phyloP scores from a whole-genome alignment of 2,329 filamentous ascomycete genomes.

The Dactylellina drechsleri region DNA sequence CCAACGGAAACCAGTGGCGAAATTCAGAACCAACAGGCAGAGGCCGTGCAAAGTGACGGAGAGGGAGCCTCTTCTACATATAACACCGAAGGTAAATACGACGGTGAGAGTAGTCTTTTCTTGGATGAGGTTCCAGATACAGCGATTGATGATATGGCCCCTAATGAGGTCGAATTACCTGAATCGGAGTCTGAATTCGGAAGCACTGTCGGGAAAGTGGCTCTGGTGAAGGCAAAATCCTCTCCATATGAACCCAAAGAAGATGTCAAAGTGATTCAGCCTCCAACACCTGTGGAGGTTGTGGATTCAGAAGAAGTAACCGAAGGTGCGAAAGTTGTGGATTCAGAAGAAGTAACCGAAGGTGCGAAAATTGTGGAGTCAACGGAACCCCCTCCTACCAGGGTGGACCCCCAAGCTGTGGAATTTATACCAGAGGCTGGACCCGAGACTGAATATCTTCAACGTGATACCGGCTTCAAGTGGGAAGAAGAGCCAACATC shows the following conservation, averaged over 20 bases:
- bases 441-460: neutral
- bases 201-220: too few relatives aligned
- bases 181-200: too few relatives aligned
- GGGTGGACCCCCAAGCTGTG: neutral
- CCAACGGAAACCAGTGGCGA: slow-evolving; percentile 1
- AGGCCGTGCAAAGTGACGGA: neutral
- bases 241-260: too few relatives aligned
- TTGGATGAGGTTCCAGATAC: slow-evolving; percentile 9
- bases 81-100: slow-evolving; percentile 21
- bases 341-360: too few relatives aligned
- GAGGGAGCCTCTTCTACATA: neutral
- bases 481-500: slow-evolving; percentile 14
- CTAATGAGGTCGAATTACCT: too few relatives aligned
- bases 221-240: too few relatives aligned
- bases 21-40: slow-evolving; percentile 1
- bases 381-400: neutral
- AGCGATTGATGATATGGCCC: too few relatives aligned
- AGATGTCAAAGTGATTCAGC: too few relatives aligned
- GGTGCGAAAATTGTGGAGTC: neutral
- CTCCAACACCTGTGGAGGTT: too few relatives aligned
- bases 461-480: neutral
- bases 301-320: too few relatives aligned
- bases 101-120: slow-evolving; percentile 26
- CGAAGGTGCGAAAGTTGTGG: neutral
- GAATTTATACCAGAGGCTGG: neutral